Evolutionary conservation across 1,139 yeast genomes (phyloP).

Genomic region (Scheffersomyces illinoinensis): DNA sequence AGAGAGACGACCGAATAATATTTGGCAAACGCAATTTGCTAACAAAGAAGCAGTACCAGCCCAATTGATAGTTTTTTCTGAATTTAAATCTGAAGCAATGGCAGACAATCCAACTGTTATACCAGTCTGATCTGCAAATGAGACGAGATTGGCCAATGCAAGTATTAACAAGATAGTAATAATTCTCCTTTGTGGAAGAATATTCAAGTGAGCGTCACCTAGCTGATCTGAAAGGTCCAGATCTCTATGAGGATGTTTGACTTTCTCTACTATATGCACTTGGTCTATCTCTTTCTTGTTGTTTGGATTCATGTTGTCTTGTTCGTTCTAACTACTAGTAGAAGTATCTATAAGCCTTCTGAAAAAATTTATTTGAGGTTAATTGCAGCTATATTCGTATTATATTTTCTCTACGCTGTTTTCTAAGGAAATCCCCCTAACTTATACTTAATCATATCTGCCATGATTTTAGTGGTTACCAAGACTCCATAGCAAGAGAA

Average conservation of each 20-base stretch:
- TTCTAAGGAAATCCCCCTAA: neutral
- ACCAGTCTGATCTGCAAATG: conserved; percentile 43
- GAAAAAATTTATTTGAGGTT: neutral
- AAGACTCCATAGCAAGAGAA: neutral
- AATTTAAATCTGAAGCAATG: conserved; percentile 37
- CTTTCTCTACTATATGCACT: conserved; percentile 4
- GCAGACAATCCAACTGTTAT: conserved; percentile 44
- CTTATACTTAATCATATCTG: neutral
- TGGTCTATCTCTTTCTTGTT: conserved; percentile 6
- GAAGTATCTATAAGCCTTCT: neutral
- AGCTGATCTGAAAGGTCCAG: conserved; percentile 27
- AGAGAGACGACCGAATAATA: conserved; percentile 40
- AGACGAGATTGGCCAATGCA: conserved; percentile 27
- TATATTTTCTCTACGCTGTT: neutral
- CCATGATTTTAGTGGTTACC: neutral
- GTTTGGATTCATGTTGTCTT: neutral
- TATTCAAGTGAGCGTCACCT: conserved; percentile 40
- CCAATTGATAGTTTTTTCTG: conserved; percentile 45
- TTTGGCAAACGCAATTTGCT: conserved; percentile 48
- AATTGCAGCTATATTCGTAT: neutral
- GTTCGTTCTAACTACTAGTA: neutral
- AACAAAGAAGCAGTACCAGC: conserved; percentile 48
- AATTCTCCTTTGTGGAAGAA: conserved; percentile 32
- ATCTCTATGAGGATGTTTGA: neutral
- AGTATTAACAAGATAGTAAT: conserved; percentile 28